Percentiles rank a stretch among this genome's conserved stretches.
Evolutionary conservation across 2,329 filamentous ascomycete genomes (phyloP).

Genomic region (Diaporthe helianthi): DNA sequence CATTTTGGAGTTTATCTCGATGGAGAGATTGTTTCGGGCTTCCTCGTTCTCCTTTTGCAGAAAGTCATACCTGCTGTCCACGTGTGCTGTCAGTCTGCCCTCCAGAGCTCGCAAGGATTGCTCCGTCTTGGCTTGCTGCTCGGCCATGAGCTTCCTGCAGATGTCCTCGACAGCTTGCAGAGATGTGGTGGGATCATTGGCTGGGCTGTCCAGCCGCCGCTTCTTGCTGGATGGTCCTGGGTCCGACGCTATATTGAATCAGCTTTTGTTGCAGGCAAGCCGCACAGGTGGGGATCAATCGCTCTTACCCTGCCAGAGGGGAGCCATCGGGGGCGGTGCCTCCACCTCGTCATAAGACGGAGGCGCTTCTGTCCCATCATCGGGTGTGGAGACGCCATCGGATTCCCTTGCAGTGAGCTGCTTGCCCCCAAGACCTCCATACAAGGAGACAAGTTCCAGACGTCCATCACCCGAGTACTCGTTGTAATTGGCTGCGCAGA

Average conservation of each 20-base stretch:
- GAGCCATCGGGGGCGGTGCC: slow-evolving; percentile 8
- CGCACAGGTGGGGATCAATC: accelerated
- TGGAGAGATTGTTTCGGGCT: not conserved
- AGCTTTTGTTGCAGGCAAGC: not conserved
- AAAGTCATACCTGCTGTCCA: not conserved
- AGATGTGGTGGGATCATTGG: not conserved
- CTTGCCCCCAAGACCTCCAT: slow-evolving; percentile 5
- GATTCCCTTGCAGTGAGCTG: not conserved
- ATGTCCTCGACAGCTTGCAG: not conserved
- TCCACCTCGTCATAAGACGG: slow-evolving; percentile 17
- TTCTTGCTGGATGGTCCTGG: slow-evolving; percentile 2
- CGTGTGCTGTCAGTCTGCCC: slow-evolving; percentile 1
- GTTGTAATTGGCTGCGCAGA: not conserved
- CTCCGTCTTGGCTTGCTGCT: slow-evolving; percentile 19
- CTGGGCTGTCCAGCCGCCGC: not conserved
- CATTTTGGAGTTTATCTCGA: not conserved
- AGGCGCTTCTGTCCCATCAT: not conserved
- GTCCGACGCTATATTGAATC: not conserved
- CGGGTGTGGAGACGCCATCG: not conserved
- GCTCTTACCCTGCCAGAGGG: not conserved
- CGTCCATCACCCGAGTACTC: not conserved
- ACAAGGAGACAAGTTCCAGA: not conserved
- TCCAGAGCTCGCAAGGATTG: not conserved
- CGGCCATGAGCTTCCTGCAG: slow-evolving; percentile 11
- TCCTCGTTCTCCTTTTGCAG: not conserved